Evolutionary conservation across 352 stramenopile species (phyloP), one percentile per base, ranked within the genome.

Genomic region (Phytophthora fragariae): DNA sequence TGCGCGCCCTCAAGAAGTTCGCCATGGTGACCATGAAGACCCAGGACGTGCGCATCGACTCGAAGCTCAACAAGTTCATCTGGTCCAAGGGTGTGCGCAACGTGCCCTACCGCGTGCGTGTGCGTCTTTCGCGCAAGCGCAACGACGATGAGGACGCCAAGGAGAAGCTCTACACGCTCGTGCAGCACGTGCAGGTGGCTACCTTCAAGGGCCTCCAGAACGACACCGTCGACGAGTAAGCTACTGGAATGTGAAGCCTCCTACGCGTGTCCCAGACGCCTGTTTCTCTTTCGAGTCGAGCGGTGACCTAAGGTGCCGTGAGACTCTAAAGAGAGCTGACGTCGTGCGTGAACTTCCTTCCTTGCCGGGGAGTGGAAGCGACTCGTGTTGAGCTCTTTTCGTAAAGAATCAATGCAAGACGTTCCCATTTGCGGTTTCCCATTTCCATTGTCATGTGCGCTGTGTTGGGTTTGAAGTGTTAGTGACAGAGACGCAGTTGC

Each of bases 91-190:
- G 98, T 90, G 97, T 99, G 73, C 97, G 97, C 77, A 99, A 99
- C 84, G 92, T 99, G 69, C 98, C 98, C 46, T 97, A 92, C 79
- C 92, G 98, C 84, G 97, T 99, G 64, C 96, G 98, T 76, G 97
- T 99, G 53, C 92, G 97, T 82, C 92, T 99, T 49, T 98, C 90
- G 68, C 96, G 98, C 89, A 99, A 99, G 94, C 93, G 97, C 80
- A 99, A 99, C 89, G 97, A 99, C 80, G 97, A 99, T 75, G 98
- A 99, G 82, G 97, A 99, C 65, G 97, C 98, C 76, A 98, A 98
- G 69, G 97, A 99, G 88, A 99, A 99, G 89, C 92, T 99, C 66
- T 99, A 99, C 96, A 99, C 98, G 80, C 93, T 99, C 62, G 97
- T 99, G 71, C 94, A 99, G 88, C 91, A 99, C 81, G 97, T 99